Base-by-base conservation (phyloP, 495 filamentous ascomycete species). In the Aspergillus egyptiacus region DNA sequence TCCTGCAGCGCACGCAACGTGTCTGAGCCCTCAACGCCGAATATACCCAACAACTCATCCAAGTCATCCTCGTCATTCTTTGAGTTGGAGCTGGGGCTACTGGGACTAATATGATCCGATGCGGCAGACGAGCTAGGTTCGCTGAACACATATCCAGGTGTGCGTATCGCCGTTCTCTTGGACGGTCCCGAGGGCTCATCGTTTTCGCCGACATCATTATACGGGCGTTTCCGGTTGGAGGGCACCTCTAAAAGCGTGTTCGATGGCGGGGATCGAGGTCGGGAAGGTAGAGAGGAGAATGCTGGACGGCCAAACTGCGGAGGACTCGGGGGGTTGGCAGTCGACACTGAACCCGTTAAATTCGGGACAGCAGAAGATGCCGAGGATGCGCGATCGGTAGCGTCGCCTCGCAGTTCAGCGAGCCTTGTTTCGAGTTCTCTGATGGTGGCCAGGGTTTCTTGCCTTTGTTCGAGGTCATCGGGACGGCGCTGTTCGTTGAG, bases 1-100 rank as follows among this genome's bases (percentile, higher is more conserved):
- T 65, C 61, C 20, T 64, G 60, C 38, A 76, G 57, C 15, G 60
- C 57, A 6, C 36, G 53, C 6, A 75, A 42, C 6, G 59, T 55
- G 23, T 68, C 60, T 11, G 55, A 40, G 17, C 58, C 58, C 36
- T 69, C 41, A 0, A 63, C 54, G 10, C 61, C 64, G 3, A 72
- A 52, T 0, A 71, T 23, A n/a, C 48, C 41, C 18, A 44, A 18
- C 0, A 44, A 47, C 9, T 61, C 25, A 11, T 52, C 51, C 11
- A 32, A 44, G 37, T 56, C 44, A 23, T 34, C n/a, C n/a, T 50
- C 48, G 24, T 31, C 41, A 4, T 38, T 45, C n/a, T n/a, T n/a
- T n/a, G n/a, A n/a, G n/a, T n/a, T n/a, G n/a, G n/a, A n/a, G n/a
- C n/a, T 9, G 14, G 14, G 1, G 2, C 15, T 2, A n/a, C 32